Conservation (phyloP, 768 basidiomycete genomes). For the Suillus hirtellus region DNA sequence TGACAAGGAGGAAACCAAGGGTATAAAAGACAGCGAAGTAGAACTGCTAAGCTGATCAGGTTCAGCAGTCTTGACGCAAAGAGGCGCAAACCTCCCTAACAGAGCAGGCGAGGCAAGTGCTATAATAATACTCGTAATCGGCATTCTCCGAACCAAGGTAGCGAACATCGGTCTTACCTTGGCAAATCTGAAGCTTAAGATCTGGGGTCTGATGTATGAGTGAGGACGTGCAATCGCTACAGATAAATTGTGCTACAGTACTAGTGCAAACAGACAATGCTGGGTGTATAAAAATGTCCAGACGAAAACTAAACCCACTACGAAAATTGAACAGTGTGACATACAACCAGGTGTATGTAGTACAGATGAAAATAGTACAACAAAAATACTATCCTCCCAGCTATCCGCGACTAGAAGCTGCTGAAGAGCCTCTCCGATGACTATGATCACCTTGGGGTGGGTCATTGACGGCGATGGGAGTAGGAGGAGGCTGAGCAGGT, state of each 20-base stretch:
- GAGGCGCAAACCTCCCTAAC: constrained; percentile 15
- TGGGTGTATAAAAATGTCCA: constrained; percentile 21
- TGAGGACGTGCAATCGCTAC: background rate
- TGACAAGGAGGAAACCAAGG: constrained; percentile 6
- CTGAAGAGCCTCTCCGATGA: constrained; percentile 47
- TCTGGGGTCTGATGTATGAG: background rate
- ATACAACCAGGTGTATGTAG: constrained; percentile 14
- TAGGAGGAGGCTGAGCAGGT: constrained; percentile 35
- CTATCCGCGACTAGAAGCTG: constrained; percentile 36
- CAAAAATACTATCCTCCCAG: background rate
- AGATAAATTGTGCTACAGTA: constrained; percentile 19
- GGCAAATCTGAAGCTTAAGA: background rate
- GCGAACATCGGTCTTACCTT: background rate
- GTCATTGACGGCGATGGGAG: constrained; percentile 25
- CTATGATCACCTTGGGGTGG: constrained; percentile 21
- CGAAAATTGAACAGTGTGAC: constrained; percentile 15
- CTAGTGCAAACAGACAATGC: constrained; percentile 16
- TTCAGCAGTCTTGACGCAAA: background rate
- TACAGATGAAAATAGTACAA: constrained; percentile 12
- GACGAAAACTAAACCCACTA: constrained; percentile 27
- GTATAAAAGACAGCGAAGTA: constrained; percentile 10
- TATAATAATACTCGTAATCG: constrained; percentile 15
- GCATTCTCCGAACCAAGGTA: constrained; percentile 25
- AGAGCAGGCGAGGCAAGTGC: constrained; percentile 8
- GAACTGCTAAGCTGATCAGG: background rate